These are phyloP conservation scores for Chamaenerion angustifolium DNA, from an alignment of 345 rosid species.

Conservation along the genomic window DNA sequence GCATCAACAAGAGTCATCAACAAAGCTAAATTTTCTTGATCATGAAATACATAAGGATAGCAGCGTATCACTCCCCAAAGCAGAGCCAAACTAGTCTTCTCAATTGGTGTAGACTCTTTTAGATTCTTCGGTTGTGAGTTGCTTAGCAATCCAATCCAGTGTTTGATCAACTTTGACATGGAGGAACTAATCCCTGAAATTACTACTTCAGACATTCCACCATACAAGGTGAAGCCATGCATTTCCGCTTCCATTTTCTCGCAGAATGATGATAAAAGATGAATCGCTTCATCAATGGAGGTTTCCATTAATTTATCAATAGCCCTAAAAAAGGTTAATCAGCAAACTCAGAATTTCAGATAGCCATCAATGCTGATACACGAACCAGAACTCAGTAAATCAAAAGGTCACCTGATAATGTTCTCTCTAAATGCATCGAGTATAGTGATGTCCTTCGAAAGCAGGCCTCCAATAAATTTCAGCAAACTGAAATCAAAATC, in stretches of 20 bases:
- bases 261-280: slow-evolving; percentile 39
- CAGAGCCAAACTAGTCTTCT: slow-evolving; percentile 31
- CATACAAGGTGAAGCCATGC: slow-evolving; percentile 14
- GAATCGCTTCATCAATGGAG: slow-evolving; percentile 44
- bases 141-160: slow-evolving; percentile 20
- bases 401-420: slow-evolving; percentile 41
- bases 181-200: slow-evolving; percentile 26
- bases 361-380: background rate
- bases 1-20: slow-evolving; percentile 40
- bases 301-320: slow-evolving; percentile 47
- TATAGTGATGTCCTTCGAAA: slow-evolving; percentile 31
- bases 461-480: slow-evolving; percentile 47
- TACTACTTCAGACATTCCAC: slow-evolving; percentile 26
- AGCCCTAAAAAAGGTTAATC: slow-evolving; percentile 36
- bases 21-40: slow-evolving; percentile 23
- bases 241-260: slow-evolving; percentile 40
- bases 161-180: slow-evolving; percentile 22
- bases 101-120: slow-evolving; percentile 18
- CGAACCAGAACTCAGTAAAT: background rate
- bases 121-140: slow-evolving; percentile 14
- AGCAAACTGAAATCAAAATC: slow-evolving; percentile 36
- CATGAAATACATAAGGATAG: slow-evolving; percentile 34
- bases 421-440: slow-evolving; percentile 32
- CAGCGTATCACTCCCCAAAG: slow-evolving; percentile 64
- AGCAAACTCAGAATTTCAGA: slow-evolving; percentile 12